phyloP scores from a whole-genome alignment of 2,329 filamentous ascomycete genomes.

The Colletotrichum sp. region DNA sequence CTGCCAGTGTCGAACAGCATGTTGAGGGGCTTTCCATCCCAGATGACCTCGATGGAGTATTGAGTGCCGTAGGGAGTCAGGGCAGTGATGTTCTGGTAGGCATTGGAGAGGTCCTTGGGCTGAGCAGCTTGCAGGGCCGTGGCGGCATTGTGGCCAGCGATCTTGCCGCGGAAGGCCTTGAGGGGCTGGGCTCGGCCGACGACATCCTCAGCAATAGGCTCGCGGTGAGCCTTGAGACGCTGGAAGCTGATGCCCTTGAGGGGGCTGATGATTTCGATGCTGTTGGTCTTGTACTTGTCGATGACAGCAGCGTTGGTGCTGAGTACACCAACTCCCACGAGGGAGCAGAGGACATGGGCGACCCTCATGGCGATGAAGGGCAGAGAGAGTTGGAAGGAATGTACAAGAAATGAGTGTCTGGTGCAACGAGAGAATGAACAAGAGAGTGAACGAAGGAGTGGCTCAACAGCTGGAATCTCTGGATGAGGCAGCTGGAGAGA shows the following conservation, averaged over 20 bases:
- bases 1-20: slow-evolving; percentile 56
- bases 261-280: slow-evolving; percentile 34
- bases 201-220: slow-evolving; percentile 30
- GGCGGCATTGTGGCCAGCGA: slow-evolving; percentile 29
- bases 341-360: not conserved
- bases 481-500: not conserved
- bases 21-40: slow-evolving; percentile 42
- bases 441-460: not conserved
- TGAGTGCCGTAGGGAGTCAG: slow-evolving; percentile 43
- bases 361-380: slow-evolving; percentile 14
- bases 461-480: not conserved
- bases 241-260: slow-evolving; percentile 44
- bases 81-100: slow-evolving; percentile 42
- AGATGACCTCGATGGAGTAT: slow-evolving; percentile 44
- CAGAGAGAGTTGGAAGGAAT: not conserved
- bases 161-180: slow-evolving; percentile 29
- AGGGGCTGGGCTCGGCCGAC: slow-evolving; percentile 37
- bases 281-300: not conserved
- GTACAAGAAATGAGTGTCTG: not conserved
- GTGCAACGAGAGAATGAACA: not conserved
- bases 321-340: slow-evolving; percentile 2
- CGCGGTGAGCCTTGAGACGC: slow-evolving; percentile 30
- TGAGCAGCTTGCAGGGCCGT: slow-evolving; percentile 30
- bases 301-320: not conserved
- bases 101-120: slow-evolving; percentile 6